phyloP scores from a whole-genome alignment of 192 early-diverging fungal genomes.

The Coemansia sp. region DNA sequence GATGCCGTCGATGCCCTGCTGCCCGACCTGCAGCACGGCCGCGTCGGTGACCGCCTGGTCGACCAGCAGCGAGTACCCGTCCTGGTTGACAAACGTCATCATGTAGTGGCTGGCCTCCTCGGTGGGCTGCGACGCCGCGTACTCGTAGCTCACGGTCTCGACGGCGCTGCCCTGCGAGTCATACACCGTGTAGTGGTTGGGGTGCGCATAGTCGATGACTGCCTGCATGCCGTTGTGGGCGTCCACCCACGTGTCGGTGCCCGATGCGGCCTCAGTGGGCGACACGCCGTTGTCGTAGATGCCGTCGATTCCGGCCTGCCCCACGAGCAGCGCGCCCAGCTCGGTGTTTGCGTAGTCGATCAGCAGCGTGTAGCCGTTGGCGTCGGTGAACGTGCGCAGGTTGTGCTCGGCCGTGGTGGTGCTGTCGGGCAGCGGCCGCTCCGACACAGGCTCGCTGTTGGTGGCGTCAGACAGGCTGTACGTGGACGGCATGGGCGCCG shows the following conservation, averaged over 20 bases:
- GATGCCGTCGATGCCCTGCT: conserved; percentile 21
- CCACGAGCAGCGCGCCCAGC: conserved; percentile 13
- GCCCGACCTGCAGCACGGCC: conserved; percentile 12
- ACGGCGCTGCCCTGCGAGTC: conserved; percentile 16
- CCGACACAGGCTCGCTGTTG: too few relatives aligned
- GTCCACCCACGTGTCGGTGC: conserved; percentile 31
- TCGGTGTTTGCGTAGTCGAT: conserved; percentile 31
- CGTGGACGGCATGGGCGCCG: background rate
- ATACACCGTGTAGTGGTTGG: conserved; percentile 29
- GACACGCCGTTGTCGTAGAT: conserved; percentile 12
- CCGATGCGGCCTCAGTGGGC: conserved; percentile 2
- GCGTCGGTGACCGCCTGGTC: conserved; percentile 16
- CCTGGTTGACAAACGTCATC: conserved; percentile 32
- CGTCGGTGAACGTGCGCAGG: conserved; percentile 31
- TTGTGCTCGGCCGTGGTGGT: conserved; percentile 12
- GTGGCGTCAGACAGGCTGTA: background rate
- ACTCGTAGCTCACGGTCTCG: conserved; percentile 10
- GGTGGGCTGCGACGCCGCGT: background rate
- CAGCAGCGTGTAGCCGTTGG: conserved; percentile 17
- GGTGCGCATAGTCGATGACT: conserved; percentile 32
- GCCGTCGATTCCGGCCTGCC: conserved; percentile 15
- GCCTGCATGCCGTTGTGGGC: conserved; percentile 24
- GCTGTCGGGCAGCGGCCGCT: background rate
- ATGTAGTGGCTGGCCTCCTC: conserved; percentile 15
- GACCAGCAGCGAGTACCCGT: conserved; percentile 13